Base-by-base conservation (phyloP, 2,329 filamentous ascomycete species). In the Colletotrichum sp. region DNA sequence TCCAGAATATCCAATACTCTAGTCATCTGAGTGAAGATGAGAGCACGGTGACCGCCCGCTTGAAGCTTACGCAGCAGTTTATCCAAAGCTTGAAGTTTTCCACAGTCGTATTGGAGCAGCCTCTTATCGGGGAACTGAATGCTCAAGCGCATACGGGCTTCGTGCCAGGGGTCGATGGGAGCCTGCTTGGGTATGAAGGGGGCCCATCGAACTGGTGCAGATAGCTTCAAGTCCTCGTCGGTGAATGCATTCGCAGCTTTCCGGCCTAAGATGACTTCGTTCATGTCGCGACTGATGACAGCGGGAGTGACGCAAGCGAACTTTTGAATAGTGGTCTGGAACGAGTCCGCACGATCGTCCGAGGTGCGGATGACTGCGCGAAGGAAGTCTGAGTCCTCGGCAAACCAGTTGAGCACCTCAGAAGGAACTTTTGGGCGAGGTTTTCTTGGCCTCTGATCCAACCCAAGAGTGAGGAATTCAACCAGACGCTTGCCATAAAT, bases 1-100 rank as follows among this genome's bases (percentile, higher is more conserved):
- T 99, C 97, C 4, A 99, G 90, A 71, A 99, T 98, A 83, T 99
- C 96, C 21, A 99, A 90, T 62, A 99, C 97, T 84, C 98, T 98
- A 63, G 97, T 99, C 97, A 99, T 99, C 82, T 99, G 97, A 0
- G 98, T 99, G 85, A 99, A 99, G 83, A 99, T 99, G 67, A 99
- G 89, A 12, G 96, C 97, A 9, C 98, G 95, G 81, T 99, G 97
- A 2, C 96, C 96, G 52, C 95, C 96, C 4, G 95, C 92, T 85
- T 99, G 96, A 9, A 99, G 90, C 77, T 94, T 93, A 12, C 97
- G 94, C 16, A 99, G 90, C 3, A 99, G 90, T 77, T 93, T 93
- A 81, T 98, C 97, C 18, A 99, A 90, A 21, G 94, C 93, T 81
- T 99, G 97, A 5, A 99, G 91, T 84, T 99, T 99, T 80, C 97